phyloP scores from a whole-genome alignment of 2,329 filamentous ascomycete genomes.

The Colletotrichum filicis region DNA sequence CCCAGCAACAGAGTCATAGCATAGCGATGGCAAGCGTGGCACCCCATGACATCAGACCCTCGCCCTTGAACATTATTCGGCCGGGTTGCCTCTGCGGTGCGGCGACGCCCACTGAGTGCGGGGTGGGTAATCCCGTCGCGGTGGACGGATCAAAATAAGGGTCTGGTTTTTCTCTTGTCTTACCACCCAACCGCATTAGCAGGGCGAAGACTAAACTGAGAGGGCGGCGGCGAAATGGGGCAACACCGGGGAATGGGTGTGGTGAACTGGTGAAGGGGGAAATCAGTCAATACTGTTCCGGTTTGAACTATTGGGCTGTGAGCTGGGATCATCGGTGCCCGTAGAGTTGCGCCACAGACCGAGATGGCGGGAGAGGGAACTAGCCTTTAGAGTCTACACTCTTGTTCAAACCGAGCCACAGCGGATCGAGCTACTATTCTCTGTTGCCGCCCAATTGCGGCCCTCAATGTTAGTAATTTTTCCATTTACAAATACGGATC shows the following conservation, averaged over 20 bases:
- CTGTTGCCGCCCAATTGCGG: neutral
- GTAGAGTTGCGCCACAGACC: neutral
- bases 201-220: neutral
- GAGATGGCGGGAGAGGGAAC: neutral
- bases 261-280: neutral
- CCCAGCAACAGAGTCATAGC: neutral
- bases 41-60: constrained; percentile 6
- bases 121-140: neutral
- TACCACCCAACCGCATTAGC: neutral
- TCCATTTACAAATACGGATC: neutral
- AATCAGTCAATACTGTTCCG: neutral
- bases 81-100: neutral
- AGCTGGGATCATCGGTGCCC: constrained; percentile 5
- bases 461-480: neutral
- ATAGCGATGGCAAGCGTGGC: neutral
- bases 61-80: neutral
- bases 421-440: neutral
- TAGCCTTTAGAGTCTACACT: neutral
- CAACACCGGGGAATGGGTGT: neutral
- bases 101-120: neutral
- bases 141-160: neutral
- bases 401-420: neutral
- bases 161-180: neutral
- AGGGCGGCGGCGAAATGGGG: neutral
- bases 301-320: neutral